These are phyloP conservation scores for Wickerhamiella nectarea DNA, from an alignment of 805 yeast species.

Conservation along the genomic window DNA sequence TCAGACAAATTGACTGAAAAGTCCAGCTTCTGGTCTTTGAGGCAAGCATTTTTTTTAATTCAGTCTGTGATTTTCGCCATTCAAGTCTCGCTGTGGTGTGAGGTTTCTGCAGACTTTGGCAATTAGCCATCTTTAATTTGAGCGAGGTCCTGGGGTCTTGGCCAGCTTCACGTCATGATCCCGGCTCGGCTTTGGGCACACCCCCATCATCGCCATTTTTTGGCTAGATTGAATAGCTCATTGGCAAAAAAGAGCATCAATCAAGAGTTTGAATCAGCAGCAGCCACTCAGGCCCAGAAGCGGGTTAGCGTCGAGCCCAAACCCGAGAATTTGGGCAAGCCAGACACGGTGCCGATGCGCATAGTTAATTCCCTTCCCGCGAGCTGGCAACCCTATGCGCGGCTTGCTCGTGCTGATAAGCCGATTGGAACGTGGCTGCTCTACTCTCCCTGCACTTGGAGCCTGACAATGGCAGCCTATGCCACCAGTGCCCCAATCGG, in stretches of 20 bases:
- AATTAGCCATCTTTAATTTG: no score
- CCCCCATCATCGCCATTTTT: no score
- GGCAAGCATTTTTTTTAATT: background rate
- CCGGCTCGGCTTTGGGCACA: no score
- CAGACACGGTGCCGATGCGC: constrained; percentile 23
- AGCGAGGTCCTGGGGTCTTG: no score
- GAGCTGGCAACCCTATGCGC: constrained; percentile 77
- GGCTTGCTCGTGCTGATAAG: constrained; percentile 78
- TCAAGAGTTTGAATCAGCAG: no score
- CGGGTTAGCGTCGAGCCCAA: constrained; percentile 1
- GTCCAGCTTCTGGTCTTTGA: background rate
- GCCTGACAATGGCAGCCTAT: constrained; percentile 79
- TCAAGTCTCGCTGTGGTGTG: no score
- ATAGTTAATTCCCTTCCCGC: constrained; percentile 41
- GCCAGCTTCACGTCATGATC: no score
- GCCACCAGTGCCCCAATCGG: constrained; percentile 49
- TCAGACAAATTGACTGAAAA: background rate
- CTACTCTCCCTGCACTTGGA: constrained; percentile 81
- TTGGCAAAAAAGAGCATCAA: no score
- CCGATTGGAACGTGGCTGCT: constrained; percentile 91
- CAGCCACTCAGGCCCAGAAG: no score
- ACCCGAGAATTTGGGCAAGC: constrained; percentile 12
- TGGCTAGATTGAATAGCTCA: no score
- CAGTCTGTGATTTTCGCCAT: no score
- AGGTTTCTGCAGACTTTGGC: no score